Evolutionary conservation across 1,284 basidiomycete species (phyloP), one percentile per base, ranked within the genome.

Genomic region (Inonotus hispidus): DNA sequence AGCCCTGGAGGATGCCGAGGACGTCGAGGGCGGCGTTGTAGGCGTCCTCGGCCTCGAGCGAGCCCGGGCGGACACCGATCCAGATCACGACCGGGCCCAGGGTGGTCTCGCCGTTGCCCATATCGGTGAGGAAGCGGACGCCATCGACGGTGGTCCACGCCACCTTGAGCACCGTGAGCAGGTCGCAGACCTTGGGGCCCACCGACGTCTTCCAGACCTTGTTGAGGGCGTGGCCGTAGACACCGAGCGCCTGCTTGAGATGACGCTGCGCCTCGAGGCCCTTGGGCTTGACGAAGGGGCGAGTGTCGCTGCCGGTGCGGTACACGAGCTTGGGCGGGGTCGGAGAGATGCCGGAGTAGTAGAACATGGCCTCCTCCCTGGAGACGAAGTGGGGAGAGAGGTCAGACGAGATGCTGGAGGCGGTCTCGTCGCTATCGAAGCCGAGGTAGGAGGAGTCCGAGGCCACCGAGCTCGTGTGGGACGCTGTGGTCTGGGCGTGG

Each of bases 251-350:
- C 58, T 64, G 45, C 58, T 66, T 65, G 55, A 66, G 56, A 37
- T 50, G 56, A n/a, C 64, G 63, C 50, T 66, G 65, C 23, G 66
- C 58, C 61, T 67, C 63, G n/a, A 25, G 58, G 25, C 65, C 65
- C 23, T 19, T 66, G 53, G 65, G 66, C 63, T 53, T 62, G 58
- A 63, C 59, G 46, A 43, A 67, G 56, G 66, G 66, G 27, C 8
- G 39, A 43, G 21, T 63, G 39, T 14, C 46, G n/a, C 47, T 39
- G 3, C 56, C 60, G 19, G 64, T 62, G 32, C 63, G 64, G 54
- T 60, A 64, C 37, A 65, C 58, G 13, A 65, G 60, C 52, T 60
- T 50, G 35, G 64, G 64, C 37, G 63, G 60, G 27, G 60, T 52
- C 43, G 56, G 60, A 53, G 64, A 65, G 43, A 65, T 60, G 29